Conservation (phyloP, 305 asterid genomes). For the Striga hermonthica region DNA sequence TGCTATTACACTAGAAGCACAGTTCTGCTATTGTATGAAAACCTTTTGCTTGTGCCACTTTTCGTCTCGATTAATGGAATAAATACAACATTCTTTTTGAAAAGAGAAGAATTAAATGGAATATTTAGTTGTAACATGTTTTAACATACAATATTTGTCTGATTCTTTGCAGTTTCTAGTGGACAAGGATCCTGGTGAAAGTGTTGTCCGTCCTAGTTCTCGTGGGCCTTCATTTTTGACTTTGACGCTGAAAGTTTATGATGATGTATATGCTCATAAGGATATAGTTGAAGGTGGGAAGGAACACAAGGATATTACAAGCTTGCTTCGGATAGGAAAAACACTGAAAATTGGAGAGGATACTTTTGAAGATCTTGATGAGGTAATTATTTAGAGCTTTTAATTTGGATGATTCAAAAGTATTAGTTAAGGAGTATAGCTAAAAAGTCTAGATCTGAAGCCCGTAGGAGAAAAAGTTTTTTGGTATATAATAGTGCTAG, state of each 20-base stretch:
- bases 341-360: slow-evolving; percentile 94
- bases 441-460: slow-evolving; percentile 7
- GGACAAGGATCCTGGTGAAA: slow-evolving; percentile 92
- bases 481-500: background rate
- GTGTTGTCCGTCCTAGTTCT: slow-evolving; percentile 87
- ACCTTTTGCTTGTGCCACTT: slow-evolving; percentile 20
- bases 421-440: slow-evolving; percentile 6
- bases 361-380: slow-evolving; percentile 94
- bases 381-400: slow-evolving; percentile 47
- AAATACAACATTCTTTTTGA: background rate
- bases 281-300: slow-evolving; percentile 92
- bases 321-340: slow-evolving; percentile 89
- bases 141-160: slow-evolving; percentile 1
- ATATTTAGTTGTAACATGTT: background rate
- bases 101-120: background rate
- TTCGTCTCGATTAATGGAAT: slow-evolving; percentile 10
- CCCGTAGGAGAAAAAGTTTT: slow-evolving; percentile 10
- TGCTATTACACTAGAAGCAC: slow-evolving; percentile 9
- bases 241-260: slow-evolving; percentile 74
- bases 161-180: slow-evolving; percentile 54
- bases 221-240: slow-evolving; percentile 92
- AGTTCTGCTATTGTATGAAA: background rate
- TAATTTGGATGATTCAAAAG: background rate
- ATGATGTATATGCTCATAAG: slow-evolving; percentile 85
- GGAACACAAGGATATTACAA: slow-evolving; percentile 89